phyloP scores from a whole-genome alignment of 805 yeast species.

The Candida maltosa region DNA sequence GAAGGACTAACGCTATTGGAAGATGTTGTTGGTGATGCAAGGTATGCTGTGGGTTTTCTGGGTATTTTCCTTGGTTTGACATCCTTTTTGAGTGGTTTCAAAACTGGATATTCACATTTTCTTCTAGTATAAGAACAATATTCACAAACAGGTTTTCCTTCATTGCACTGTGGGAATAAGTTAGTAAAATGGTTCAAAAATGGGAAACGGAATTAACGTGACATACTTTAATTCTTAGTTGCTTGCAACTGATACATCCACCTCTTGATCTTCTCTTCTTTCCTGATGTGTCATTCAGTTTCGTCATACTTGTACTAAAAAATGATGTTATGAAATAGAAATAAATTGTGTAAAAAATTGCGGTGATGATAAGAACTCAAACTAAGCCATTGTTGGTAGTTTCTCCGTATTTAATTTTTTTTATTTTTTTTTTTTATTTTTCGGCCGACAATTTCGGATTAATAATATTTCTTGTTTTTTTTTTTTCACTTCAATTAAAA shows the following conservation, averaged over 20 bases:
- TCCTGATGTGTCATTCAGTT: no score
- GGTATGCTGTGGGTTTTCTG: neutral
- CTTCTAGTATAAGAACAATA: constrained; percentile 27
- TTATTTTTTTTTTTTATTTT: no score
- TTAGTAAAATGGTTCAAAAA: constrained; percentile 10
- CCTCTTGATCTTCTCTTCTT: constrained; percentile 16
- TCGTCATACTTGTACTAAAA: no score
- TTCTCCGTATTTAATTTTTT: no score
- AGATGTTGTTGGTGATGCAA: neutral
- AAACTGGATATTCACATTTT: constrained; percentile 19
- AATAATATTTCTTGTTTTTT: no score
- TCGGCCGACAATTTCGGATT: no score
- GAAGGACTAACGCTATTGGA: neutral
- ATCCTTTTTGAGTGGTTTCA: constrained; percentile 5
- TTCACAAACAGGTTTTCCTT: constrained; percentile 28
- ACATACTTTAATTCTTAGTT: constrained; percentile 29
- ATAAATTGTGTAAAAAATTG: no score
- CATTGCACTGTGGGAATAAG: constrained; percentile 26
- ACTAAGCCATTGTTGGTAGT: no score
- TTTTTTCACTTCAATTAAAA: no score
- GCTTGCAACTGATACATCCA: constrained; percentile 30
- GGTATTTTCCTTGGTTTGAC: neutral
- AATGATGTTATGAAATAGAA: no score
- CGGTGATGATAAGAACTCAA: no score
- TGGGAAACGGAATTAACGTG: neutral